These are phyloP conservation scores for Scheffersomyces illinoinensis DNA, from an alignment of 1,139 yeast genomes.

Conservation along the genomic window DNA sequence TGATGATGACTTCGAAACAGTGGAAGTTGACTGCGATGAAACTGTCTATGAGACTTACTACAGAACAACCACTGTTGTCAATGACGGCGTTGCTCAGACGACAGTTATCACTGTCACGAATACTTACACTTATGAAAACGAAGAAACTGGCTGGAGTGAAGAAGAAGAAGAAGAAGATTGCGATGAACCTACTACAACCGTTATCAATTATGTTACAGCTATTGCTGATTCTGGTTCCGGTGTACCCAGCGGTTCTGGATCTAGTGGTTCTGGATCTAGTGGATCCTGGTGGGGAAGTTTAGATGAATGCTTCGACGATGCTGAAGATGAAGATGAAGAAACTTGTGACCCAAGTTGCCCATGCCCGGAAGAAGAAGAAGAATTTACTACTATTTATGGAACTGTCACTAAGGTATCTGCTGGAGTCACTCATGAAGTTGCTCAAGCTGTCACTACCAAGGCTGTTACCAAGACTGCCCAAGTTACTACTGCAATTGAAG, in stretches of 20 bases:
- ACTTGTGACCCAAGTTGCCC: constrained; percentile 58
- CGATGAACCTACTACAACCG: constrained; percentile 1
- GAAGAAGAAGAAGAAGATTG: neutral
- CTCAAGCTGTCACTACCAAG: neutral
- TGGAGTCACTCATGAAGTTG: neutral
- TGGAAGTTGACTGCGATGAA: neutral
- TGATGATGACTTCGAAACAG: neutral
- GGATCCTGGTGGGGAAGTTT: constrained; percentile 39
- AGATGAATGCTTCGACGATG: constrained; percentile 45
- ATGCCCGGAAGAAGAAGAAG: constrained; percentile 51
- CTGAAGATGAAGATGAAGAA: constrained; percentile 36
- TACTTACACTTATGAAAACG: neutral
- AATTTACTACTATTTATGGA: neutral
- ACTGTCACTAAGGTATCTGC: neutral
- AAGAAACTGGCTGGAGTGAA: neutral
- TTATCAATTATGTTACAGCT: neutral
- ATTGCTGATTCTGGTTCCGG: constrained; percentile 1
- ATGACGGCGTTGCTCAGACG: neutral
- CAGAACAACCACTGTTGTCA: constrained; percentile 1
- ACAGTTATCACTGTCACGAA: neutral
- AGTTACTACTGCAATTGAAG: neutral
- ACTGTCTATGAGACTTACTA: neutral
- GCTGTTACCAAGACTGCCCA: neutral
- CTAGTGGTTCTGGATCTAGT: constrained; percentile 4
- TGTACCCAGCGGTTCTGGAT: constrained; percentile 1